Base-by-base conservation (phyloP, 495 filamentous ascomycete genomes). In the Xylaria bambusicola region DNA sequence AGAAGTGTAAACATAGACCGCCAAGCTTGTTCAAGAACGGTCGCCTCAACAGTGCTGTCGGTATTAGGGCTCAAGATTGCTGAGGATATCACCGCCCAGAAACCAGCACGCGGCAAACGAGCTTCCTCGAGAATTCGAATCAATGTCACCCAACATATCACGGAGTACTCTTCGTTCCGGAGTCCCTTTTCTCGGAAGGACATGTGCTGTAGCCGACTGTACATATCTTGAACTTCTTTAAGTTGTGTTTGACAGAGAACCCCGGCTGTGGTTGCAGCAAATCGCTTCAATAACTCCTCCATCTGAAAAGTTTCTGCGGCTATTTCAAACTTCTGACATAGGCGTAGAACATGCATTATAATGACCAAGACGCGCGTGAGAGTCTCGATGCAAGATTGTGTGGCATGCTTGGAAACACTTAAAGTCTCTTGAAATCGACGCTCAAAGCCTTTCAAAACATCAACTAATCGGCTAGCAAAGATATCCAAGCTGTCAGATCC, bases 11-110 rank as follows among this genome's bases (percentile, higher is more conserved):
- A 95, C 40, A 92, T 60, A n/a, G 78, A 73, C 36, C 80, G 80
- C 94, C 94, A 98, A 8, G 79, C 70, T 6, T 69, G 68, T 66
- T 98, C 94, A 33, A 95, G 80, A 12, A 65, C 59, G 12, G 70
- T 69, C 26, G 87, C 72, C 62, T 93, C 81, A 56, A 27, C 56
- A 15, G 63, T 60, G 4, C 47, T 44, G 21, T 48, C 52, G n/a
- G 24, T 45, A 46, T 42, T 54, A 3, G 56, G 51, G 45, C 61
- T 51, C 12, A 71, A 56, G 58, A 87, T 72, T 51, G 77, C 71
- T 7, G 72, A 62, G 53, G 85, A 82, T 2, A 83, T 62, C 15
- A 86, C 70, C 65, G 78, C 79, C 84, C 81, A 93, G 61, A 86
- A 92, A 4, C 66, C 70, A 17, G 65, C 62, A 27, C 74, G 73